phyloP scores from a whole-genome alignment of 352 stramenopile species.

The Phytophthora multivora region DNA sequence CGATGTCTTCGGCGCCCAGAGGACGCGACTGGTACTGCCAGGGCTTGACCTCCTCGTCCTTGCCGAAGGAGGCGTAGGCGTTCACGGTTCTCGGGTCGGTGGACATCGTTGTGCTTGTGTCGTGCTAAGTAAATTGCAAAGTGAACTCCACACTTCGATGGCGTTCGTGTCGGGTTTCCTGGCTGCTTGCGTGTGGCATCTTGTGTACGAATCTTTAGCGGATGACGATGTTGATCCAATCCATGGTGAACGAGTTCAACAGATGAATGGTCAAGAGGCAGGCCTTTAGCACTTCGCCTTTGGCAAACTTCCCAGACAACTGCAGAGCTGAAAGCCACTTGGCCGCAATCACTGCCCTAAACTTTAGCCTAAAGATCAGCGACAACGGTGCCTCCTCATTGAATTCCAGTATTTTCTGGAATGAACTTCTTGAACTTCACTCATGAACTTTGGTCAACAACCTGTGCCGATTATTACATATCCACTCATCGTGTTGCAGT shows the following conservation, averaged over 20 bases:
- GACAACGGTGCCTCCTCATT: too few relatives aligned
- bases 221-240: constrained; percentile 14
- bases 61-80: constrained; percentile 47
- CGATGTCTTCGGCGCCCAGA: constrained; percentile 47
- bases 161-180: background rate
- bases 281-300: background rate
- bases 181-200: constrained; percentile 20
- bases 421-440: too few relatives aligned
- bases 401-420: too few relatives aligned
- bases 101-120: constrained; percentile 20
- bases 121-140: constrained; percentile 17
- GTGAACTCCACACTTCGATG: constrained; percentile 1
- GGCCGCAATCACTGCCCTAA: too few relatives aligned
- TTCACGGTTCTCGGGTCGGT: constrained; percentile 45
- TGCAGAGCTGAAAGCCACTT: background rate
- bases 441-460: too few relatives aligned
- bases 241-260: background rate
- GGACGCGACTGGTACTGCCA: constrained; percentile 54
- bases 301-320: background rate
- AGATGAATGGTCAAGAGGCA: background rate
- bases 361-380: too few relatives aligned
- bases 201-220: constrained; percentile 14
- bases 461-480: too few relatives aligned
- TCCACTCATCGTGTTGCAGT: too few relatives aligned
- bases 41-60: constrained; percentile 36